These are phyloP conservation scores for Pontederia paniculata DNA, from an alignment of 176 grass and related monocot genomes.

Conservation along the genomic window DNA sequence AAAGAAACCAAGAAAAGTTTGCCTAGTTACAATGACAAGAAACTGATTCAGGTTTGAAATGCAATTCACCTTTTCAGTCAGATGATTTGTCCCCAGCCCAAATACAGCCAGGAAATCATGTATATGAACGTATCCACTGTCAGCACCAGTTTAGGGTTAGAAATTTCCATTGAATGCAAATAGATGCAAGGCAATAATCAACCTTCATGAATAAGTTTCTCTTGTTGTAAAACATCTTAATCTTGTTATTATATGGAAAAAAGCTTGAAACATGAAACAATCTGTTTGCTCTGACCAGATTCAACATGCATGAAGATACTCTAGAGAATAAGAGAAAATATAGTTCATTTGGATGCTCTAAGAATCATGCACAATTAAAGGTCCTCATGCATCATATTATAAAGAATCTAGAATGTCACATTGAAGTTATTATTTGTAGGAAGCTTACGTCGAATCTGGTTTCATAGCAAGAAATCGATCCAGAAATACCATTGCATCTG, in stretches of 20 bases:
- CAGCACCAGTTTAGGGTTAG: slow-evolving; percentile 13
- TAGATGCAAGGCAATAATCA: not conserved
- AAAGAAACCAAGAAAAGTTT: not conserved
- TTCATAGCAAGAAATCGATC: slow-evolving; percentile 78
- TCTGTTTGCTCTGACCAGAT: too few species aligned
- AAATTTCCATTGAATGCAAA: not conserved
- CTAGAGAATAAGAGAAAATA: too few species aligned
- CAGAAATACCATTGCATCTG: slow-evolving; percentile 67
- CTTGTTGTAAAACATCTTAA: too few species aligned
- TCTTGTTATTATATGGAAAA: too few species aligned
- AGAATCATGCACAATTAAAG: too few species aligned
- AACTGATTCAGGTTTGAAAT: not conserved
- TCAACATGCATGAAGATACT: too few species aligned
- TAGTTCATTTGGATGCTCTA: too few species aligned
- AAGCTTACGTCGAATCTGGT: slow-evolving; percentile 56
- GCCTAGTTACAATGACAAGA: not conserved
- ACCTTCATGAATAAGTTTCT: not conserved
- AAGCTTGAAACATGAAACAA: too few species aligned
- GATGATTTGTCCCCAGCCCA: slow-evolving; percentile 51
- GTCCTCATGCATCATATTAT: too few species aligned
- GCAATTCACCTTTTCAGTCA: slow-evolving; percentile 58
- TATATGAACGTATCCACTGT: slow-evolving; percentile 59
- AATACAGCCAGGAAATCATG: slow-evolving; percentile 63
- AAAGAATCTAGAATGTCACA: not conserved
- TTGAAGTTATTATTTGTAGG: not conserved